Percentiles rank a stretch among this genome's conserved stretches.
Evolutionary conservation across 495 filamentous ascomycete genomes (phyloP).

Genomic region (Copromyces sp.): DNA sequence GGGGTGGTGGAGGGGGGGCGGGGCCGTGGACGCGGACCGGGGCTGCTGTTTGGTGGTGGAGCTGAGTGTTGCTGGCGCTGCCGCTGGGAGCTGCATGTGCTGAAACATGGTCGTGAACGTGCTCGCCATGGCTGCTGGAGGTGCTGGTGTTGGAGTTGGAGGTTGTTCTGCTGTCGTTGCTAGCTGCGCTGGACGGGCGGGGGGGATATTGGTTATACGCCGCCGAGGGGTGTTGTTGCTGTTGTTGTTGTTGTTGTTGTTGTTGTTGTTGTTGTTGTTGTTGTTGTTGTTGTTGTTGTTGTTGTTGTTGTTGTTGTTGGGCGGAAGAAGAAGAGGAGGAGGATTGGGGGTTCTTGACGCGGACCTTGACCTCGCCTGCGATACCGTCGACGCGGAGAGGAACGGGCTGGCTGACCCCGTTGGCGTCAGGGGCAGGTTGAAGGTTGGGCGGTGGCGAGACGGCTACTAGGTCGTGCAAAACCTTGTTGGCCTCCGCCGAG

Average conservation of each 20-base stretch:
- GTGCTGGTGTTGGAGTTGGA: neutral
- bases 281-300: neutral
- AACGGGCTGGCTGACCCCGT: constrained; percentile 5
- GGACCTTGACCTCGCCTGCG: constrained; percentile 34
- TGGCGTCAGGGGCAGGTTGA: constrained; percentile 3
- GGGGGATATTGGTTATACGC: neutral
- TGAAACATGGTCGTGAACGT: neutral
- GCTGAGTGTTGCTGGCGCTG: neutral
- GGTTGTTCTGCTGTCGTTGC: neutral
- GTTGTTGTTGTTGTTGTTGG: neutral
- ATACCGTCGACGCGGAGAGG: constrained; percentile 35
- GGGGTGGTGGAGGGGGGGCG: neutral
- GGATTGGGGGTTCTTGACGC: constrained; percentile 9
- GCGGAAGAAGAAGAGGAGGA: neutral
- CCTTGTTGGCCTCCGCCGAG: constrained; percentile 65
- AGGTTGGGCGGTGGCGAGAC: constrained; percentile 21
- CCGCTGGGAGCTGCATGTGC: neutral
- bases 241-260: no score
- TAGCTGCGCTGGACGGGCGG: neutral
- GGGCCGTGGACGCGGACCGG: neutral
- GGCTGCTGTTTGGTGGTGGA: neutral
- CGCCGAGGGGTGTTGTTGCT: neutral
- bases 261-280: no score
- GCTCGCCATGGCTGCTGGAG: neutral
- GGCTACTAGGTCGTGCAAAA: constrained; percentile 52